Evolutionary conservation across 306 rosid species (phyloP), one percentile per base, ranked within the genome.

Genomic region (Vigna reflexopilosa): DNA sequence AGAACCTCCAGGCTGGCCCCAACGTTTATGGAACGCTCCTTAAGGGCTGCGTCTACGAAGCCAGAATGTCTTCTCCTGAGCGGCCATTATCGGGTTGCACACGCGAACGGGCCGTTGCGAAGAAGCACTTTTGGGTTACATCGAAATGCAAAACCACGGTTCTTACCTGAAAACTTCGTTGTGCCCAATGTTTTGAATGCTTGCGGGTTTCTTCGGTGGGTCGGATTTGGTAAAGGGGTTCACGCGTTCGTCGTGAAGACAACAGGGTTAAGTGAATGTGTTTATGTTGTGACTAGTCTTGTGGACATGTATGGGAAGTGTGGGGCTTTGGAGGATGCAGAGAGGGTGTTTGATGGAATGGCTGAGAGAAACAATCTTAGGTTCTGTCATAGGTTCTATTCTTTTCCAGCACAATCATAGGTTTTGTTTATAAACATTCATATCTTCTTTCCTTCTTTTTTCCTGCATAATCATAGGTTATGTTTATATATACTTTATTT

Each of bases 261-360:
- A 86, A 70, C 55, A 83, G 84, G 85, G 44, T 78, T 84, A 2
- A 70, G 73, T 17, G 82, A 61, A 30, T 92, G 98, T 75, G 91
- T 89, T 9, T 92, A 85, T 78, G 96, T 92, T 22, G 83, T 87
- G 8, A 88, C 89, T 77, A 85, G 96, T 81, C 90, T 92, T 13
- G 88, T 83, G 12, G 98, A 90, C 77, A 94, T 92, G 97, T 94
- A 94, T 73, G 98, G 98, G 2, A 94, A 94, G 77, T 92, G 97
- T 69, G 92, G 92, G 57, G 56, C 59, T 59, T 72, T 90, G 57
- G 86, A 83, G 62, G 88, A 88, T 72, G 98, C 95, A 62, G 77
- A 78, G 73, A 89, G 50, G 87, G 87, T 89, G 87, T 94, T 94
- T 52, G 94, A 83, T 78, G 76, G 36, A 16, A 90, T 92, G 84